Base-by-base conservation (phyloP, 176 grass and related monocot genomes). In the Cenchrus americanus region DNA sequence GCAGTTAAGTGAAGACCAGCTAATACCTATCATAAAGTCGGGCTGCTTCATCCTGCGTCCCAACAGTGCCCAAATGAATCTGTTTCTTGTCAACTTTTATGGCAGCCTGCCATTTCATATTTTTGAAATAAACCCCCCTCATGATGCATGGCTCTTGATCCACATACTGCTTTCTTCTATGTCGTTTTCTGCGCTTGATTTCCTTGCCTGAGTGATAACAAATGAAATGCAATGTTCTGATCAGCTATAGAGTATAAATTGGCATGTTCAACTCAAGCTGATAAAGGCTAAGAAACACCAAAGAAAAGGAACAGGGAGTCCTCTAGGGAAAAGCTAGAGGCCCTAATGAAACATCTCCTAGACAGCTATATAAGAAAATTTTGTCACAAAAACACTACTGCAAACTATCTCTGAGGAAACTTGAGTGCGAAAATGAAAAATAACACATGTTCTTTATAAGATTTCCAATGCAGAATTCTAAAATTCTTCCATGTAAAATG, bases 51-150 rank as follows among this genome's bases (percentile, higher is more conserved):
- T 94, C 93, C 75, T 99, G 93, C 75, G 96, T 94, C 62, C 77
- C 93, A 82, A 99, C 96, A 42, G 96, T 99, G 34, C 96, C 96
- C 80, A 99, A 89, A 80, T 99, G 96, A 63, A 99, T 99, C 90
- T 99, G 96, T 77, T 96, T 99, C 87, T 96, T 99, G 80, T 96
- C 96, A 68, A 99, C 96, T 87, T 99, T 99, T 80, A 99, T 99
- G 79, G 96, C 96, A 65, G 96, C 96, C 82, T 99, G 96, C 96
- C 96, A 99, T 94, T 99, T 99, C 93, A 96, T 96, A 57, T 99
- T 99, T 82, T 99, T 99, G 78, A 94, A 99, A 87, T 99, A 99
- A 4, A 99, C 96, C 0, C 96, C 96, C 82, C 93, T 92, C 96
- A 99, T 99, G 64, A 83, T 82, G 87, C 93, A 96, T 81, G 89